A percentile compares a stretch with the other conserved stretches of the same genome.
phyloP scores from a whole-genome alignment of 768 basidiomycete genomes.

The Butyriboletus loyo region DNA sequence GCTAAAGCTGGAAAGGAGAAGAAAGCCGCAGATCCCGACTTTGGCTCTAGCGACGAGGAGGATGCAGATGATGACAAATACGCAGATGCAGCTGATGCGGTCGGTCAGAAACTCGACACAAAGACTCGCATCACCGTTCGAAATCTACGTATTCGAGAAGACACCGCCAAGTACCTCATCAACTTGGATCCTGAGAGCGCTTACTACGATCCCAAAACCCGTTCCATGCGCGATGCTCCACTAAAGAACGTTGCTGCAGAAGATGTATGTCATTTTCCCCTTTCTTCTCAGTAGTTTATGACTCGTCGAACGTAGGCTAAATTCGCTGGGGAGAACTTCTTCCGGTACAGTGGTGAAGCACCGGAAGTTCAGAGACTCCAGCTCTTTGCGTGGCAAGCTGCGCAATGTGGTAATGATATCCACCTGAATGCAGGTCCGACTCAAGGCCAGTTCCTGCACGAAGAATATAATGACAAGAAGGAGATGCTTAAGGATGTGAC shows the following conservation, averaged over 20 bases:
- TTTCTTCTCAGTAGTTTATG: background rate
- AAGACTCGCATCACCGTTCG: constrained; percentile 98
- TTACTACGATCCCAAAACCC: constrained; percentile 98
- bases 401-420: constrained; percentile 89
- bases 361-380: constrained; percentile 88
- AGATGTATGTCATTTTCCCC: constrained; percentile 57
- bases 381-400: constrained; percentile 96
- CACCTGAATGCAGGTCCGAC: constrained; percentile 97
- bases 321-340: constrained; percentile 97
- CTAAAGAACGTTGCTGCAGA: constrained; percentile 72
- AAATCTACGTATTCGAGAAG: constrained; percentile 97
- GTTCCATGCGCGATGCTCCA: constrained; percentile 99
- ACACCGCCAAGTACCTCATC: constrained; percentile 97
- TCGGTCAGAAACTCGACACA: constrained; percentile 96
- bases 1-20: constrained; percentile 82
- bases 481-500: constrained; percentile 85
- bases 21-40: constrained; percentile 79
- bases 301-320: constrained; percentile 48
- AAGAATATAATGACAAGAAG: constrained; percentile 90
- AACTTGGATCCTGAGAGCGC: constrained; percentile 94
- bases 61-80: constrained; percentile 98
- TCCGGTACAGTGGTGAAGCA: constrained; percentile 89
- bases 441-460: constrained; percentile 87
- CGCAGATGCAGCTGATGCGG: constrained; percentile 95
- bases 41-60: constrained; percentile 95